These are phyloP conservation scores for Russula emetica DNA, from an alignment of 768 basidiomycete genomes.

Conservation along the genomic window DNA sequence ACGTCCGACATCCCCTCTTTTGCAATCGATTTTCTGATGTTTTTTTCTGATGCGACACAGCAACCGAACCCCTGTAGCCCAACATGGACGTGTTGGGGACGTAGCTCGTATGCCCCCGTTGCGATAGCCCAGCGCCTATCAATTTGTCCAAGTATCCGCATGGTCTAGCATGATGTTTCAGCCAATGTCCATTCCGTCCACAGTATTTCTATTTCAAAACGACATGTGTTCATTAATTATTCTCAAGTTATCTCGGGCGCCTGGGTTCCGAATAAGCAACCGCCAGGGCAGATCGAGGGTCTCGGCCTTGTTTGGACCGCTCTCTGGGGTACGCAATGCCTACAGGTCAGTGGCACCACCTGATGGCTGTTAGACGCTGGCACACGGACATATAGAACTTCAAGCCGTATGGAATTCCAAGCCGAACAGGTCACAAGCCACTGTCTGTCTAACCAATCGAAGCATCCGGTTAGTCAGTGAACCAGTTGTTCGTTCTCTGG, in stretches of 20 bases:
- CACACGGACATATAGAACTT: conserved; percentile 25
- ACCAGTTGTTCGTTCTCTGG: not conserved
- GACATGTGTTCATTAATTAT: not conserved
- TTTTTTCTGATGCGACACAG: not conserved
- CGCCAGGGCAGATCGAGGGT: conserved; percentile 11
- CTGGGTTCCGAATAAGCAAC: not conserved
- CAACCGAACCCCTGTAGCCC: conserved; percentile 1
- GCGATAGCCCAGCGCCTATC: conserved; percentile 16
- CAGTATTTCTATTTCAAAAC: no score
- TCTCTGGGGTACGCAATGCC: conserved; percentile 8
- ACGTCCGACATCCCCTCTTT: not conserved
- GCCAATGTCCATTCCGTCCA: not conserved
- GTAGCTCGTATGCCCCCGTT: not conserved
- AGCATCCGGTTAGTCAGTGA: not conserved
- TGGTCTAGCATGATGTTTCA: not conserved
- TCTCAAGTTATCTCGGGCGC: not conserved
- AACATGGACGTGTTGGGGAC: not conserved
- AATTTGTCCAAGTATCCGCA: conserved; percentile 1
- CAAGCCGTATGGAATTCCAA: conserved; percentile 26
- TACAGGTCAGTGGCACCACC: conserved; percentile 1
- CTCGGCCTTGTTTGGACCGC: no score
- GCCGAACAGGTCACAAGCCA: conserved; percentile 12
- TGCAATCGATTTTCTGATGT: no score
- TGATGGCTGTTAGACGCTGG: conserved; percentile 9
- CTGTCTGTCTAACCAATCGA: not conserved